A percentile compares a stretch with the other conserved stretches of the same genome.
These are phyloP conservation scores for Jacaranda mimosifolia DNA, from an alignment of 257 asterid genomes.

Conservation along the genomic window DNA sequence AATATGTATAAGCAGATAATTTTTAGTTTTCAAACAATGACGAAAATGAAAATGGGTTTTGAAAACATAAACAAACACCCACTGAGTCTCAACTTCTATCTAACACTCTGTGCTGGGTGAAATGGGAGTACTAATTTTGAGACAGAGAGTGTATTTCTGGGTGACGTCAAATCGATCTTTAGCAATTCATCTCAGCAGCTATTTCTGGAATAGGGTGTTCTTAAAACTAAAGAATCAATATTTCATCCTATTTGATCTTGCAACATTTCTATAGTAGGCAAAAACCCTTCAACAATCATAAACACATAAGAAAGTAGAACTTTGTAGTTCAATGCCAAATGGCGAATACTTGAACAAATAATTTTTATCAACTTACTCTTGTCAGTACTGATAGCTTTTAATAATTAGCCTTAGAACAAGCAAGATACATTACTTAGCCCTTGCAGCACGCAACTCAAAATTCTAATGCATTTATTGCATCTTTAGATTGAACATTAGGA, in stretches of 20 bases:
- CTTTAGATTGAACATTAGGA: not conserved
- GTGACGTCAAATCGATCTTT: not conserved
- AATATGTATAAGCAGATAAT: no score
- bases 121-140: not conserved
- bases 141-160: not conserved
- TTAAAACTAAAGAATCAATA: not conserved
- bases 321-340: not conserved
- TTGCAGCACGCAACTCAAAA: not conserved
- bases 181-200: not conserved
- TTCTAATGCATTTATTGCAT: slow-evolving; percentile 3
- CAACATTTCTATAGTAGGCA: not conserved
- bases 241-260: no score
- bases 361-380: not conserved
- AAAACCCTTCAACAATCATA: not conserved
- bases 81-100: not conserved
- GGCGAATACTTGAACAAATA: not conserved
- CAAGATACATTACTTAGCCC: not conserved
- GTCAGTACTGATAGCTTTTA: not conserved
- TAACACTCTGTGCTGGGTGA: not conserved
- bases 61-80: no score
- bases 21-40: no score
- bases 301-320: not conserved
- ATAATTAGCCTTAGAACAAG: slow-evolving; percentile 1
- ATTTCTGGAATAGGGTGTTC: not conserved
- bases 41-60: no score